A percentile compares a stretch with the other conserved stretches of the same genome.
Evolutionary conservation across 495 filamentous ascomycete species (phyloP).

Genomic region (Aspergillus egyptiacus): DNA sequence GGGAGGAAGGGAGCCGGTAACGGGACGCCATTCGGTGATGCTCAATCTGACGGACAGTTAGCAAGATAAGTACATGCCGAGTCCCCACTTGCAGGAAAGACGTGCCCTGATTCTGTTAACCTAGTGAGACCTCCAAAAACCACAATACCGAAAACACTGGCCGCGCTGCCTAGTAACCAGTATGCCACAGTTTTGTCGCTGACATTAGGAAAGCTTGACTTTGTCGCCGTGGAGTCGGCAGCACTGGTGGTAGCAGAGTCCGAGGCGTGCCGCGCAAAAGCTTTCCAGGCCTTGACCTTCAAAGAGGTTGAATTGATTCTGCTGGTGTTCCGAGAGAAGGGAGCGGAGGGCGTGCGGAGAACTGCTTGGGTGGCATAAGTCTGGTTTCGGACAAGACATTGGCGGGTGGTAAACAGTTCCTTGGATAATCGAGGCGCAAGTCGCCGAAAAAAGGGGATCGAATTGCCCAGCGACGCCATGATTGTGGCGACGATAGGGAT

Average conservation of each 20-base stretch:
- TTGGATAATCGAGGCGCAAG: slow-evolving; percentile 46
- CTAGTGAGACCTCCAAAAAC: slow-evolving; percentile 90
- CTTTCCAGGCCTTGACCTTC: slow-evolving; percentile 26
- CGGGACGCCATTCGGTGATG: slow-evolving; percentile 98
- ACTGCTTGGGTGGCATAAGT: slow-evolving; percentile 27
- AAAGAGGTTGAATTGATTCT: slow-evolving; percentile 25
- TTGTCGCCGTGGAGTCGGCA: slow-evolving; percentile 17
- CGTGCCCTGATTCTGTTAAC: slow-evolving; percentile 91
- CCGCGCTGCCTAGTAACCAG: slow-evolving; percentile 88
- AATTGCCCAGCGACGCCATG: slow-evolving; percentile 35
- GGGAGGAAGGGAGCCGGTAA: slow-evolving; percentile 89
- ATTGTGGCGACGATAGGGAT: slow-evolving; percentile 10
- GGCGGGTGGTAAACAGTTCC: slow-evolving; percentile 55
- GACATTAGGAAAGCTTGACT: slow-evolving; percentile 61
- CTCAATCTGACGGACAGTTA: too few relatives aligned
- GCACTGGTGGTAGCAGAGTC: slow-evolving; percentile 18
- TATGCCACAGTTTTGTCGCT: slow-evolving; percentile 73
- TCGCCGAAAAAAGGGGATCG: slow-evolving; percentile 29
- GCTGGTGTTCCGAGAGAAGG: slow-evolving; percentile 23
- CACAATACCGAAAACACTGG: slow-evolving; percentile 91
- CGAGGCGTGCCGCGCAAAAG: slow-evolving; percentile 28
- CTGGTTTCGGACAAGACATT: slow-evolving; percentile 46
- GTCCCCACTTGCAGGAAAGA: background rate
- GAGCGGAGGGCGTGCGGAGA: slow-evolving; percentile 29
- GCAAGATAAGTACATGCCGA: too few relatives aligned